Evolutionary conservation across 1,284 basidiomycete genomes (phyloP).

Genomic region (Tilletia walkeri): DNA sequence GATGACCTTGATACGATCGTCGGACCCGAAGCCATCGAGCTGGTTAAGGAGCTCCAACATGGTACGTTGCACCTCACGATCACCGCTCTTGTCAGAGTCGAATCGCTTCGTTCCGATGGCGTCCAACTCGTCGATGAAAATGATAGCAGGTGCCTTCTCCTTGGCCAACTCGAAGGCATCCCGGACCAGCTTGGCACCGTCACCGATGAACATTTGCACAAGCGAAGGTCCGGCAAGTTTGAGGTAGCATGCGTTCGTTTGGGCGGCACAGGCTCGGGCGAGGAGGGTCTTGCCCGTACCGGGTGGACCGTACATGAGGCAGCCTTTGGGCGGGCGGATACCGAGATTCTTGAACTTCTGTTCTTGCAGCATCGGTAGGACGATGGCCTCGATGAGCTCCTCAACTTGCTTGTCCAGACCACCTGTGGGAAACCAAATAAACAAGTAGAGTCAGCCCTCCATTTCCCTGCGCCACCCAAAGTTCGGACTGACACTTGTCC

Average conservation of each 20-base stretch:
- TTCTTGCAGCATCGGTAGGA: slow-evolving; percentile 76
- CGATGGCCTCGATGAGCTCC: slow-evolving; percentile 75
- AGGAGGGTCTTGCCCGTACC: slow-evolving; percentile 96
- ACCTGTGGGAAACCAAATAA: too few relatives aligned
- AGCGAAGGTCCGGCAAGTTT: slow-evolving; percentile 76
- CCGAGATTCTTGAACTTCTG: slow-evolving; percentile 77
- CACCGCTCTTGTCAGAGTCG: slow-evolving; percentile 94
- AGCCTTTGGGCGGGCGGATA: slow-evolving; percentile 76
- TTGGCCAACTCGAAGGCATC: slow-evolving; percentile 96
- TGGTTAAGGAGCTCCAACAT: slow-evolving; percentile 97
- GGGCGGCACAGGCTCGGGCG: slow-evolving; percentile 81
- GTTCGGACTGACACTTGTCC: background rate
- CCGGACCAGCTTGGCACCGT: slow-evolving; percentile 96
- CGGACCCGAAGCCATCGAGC: slow-evolving; percentile 78
- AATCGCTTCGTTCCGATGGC: slow-evolving; percentile 99
- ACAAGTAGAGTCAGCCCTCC: too few relatives aligned
- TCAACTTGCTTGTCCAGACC: slow-evolving; percentile 79
- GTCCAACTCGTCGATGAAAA: slow-evolving; percentile 99
- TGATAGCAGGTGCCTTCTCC: slow-evolving; percentile 95
- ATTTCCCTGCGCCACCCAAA: background rate
- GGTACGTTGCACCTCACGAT: slow-evolving; percentile 97
- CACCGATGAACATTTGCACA: slow-evolving; percentile 86
- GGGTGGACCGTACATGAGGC: slow-evolving; percentile 76
- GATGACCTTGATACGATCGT: slow-evolving; percentile 98
- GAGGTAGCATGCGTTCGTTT: slow-evolving; percentile 77